phyloP scores from a whole-genome alignment of 768 basidiomycete genomes.

The Serendipita sp. region DNA sequence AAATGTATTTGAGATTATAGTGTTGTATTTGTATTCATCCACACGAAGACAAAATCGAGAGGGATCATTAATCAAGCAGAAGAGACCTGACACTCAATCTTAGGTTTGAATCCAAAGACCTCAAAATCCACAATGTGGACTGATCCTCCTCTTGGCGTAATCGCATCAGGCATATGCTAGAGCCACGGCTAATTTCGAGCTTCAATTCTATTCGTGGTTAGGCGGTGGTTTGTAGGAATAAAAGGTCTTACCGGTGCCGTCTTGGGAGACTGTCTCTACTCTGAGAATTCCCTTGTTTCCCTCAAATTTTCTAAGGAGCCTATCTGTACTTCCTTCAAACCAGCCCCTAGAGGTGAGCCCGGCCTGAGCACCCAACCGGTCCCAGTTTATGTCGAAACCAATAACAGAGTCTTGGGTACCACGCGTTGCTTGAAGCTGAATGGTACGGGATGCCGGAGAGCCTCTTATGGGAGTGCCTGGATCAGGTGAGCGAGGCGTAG shows the following conservation, averaged over 20 bases:
- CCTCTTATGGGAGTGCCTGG: background rate
- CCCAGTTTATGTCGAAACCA: background rate
- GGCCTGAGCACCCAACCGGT: background rate
- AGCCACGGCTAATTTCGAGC: background rate
- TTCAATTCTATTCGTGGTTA: background rate
- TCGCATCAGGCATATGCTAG: background rate
- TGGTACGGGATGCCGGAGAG: background rate
- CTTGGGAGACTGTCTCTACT: background rate
- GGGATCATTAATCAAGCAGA: background rate
- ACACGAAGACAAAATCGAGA: too few relatives aligned
- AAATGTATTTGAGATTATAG: too few relatives aligned
- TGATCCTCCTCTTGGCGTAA: background rate
- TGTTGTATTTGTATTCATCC: too few relatives aligned
- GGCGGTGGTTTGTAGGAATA: background rate
- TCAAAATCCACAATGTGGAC: background rate
- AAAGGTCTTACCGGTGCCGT: background rate
- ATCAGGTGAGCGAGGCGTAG: background rate
- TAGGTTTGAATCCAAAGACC: background rate
- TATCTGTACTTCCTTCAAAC: background rate
- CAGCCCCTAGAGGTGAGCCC: background rate
- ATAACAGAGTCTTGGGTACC: background rate
- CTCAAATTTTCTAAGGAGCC: background rate
- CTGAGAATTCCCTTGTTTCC: background rate
- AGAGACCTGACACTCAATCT: background rate
- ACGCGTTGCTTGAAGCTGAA: background rate